phyloP scores from a whole-genome alignment of 2,329 filamentous ascomycete species.

The Monosporascus cannonballus region DNA sequence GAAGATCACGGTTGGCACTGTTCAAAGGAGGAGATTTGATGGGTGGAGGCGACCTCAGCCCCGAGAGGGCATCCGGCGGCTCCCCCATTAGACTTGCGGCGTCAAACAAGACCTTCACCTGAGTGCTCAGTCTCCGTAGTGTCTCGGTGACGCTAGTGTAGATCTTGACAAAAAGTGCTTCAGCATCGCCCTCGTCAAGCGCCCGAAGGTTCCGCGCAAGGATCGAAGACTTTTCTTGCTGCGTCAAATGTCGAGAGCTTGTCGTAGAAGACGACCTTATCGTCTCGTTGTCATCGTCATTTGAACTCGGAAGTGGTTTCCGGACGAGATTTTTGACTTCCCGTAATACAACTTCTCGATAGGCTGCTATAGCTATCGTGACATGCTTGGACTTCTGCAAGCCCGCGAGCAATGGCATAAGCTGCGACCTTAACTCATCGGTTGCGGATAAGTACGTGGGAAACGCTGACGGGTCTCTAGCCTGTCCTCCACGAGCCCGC shows the following conservation, averaged over 20 bases:
- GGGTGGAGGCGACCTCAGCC: constrained; percentile 39
- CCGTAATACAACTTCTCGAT: constrained; percentile 74
- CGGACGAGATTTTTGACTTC: constrained; percentile 85
- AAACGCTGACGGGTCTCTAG: constrained; percentile 60
- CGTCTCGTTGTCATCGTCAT: constrained; percentile 88
- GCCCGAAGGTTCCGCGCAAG: constrained; percentile 82
- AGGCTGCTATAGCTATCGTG: constrained; percentile 72
- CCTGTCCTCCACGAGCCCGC: constrained; percentile 61
- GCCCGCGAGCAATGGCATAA: constrained; percentile 68
- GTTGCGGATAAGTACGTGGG: constrained; percentile 75
- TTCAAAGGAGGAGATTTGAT: constrained; percentile 44
- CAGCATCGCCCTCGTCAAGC: constrained; percentile 76
- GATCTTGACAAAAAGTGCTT: constrained; percentile 72
- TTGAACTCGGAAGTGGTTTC: constrained; percentile 81
- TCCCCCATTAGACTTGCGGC: constrained; percentile 71
- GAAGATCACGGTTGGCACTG: constrained; percentile 45
- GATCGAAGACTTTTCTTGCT: constrained; percentile 85
- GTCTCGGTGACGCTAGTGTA: constrained; percentile 88
- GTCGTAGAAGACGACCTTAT: constrained; percentile 79
- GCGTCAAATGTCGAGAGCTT: constrained; percentile 60
- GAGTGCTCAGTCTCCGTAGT: constrained; percentile 75
- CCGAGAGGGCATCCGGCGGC: constrained; percentile 25
- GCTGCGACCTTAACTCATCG: constrained; percentile 61
- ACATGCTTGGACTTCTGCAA: constrained; percentile 78
- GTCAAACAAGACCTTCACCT: constrained; percentile 92